Evolutionary conservation across 2,329 filamentous ascomycete genomes (phyloP).

Genomic region (Chaetomiaceae sp.): DNA sequence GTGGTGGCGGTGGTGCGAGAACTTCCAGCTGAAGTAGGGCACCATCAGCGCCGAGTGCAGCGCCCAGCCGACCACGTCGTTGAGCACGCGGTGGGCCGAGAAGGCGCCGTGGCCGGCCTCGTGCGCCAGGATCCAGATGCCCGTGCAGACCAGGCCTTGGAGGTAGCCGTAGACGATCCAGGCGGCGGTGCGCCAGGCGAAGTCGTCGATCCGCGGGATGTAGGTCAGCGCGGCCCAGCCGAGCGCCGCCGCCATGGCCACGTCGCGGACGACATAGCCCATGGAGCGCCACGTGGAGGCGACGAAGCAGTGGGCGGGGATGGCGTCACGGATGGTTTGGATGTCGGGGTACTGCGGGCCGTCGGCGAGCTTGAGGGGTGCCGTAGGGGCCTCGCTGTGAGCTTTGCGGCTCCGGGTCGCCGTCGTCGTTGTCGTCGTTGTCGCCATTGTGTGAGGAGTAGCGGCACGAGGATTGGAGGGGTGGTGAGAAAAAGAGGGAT

Average conservation of each 20-base stretch:
- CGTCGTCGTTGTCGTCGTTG: conserved; percentile 15
- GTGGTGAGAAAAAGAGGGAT: background rate
- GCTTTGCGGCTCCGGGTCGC: conserved; percentile 17
- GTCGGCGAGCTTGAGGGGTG: conserved; percentile 11
- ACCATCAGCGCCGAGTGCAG: conserved; percentile 61
- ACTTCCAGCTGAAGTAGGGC: conserved; percentile 69
- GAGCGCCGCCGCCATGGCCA: conserved; percentile 42
- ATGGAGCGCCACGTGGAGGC: conserved; percentile 46
- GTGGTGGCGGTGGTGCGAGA: conserved; percentile 64
- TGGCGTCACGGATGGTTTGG: conserved; percentile 45
- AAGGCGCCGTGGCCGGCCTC: conserved; percentile 67
- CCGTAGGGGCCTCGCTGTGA: conserved; percentile 11
- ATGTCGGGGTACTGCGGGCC: conserved; percentile 38
- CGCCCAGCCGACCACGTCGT: conserved; percentile 56
- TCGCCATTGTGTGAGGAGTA: conserved; percentile 9
- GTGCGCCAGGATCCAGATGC: conserved; percentile 65
- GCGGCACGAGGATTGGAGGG: background rate
- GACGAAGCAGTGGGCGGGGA: conserved; percentile 57
- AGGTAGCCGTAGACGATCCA: conserved; percentile 57
- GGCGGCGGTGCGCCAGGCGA: conserved; percentile 38
- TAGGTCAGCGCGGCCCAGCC: conserved; percentile 46
- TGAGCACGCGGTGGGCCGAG: conserved; percentile 49
- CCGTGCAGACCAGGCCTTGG: conserved; percentile 61
- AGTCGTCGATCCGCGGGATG: conserved; percentile 45
- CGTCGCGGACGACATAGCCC: conserved; percentile 52